These are phyloP conservation scores for Cryptococcus sp. DNA, from an alignment of 1,284 basidiomycete species.

Conservation along the genomic window DNA sequence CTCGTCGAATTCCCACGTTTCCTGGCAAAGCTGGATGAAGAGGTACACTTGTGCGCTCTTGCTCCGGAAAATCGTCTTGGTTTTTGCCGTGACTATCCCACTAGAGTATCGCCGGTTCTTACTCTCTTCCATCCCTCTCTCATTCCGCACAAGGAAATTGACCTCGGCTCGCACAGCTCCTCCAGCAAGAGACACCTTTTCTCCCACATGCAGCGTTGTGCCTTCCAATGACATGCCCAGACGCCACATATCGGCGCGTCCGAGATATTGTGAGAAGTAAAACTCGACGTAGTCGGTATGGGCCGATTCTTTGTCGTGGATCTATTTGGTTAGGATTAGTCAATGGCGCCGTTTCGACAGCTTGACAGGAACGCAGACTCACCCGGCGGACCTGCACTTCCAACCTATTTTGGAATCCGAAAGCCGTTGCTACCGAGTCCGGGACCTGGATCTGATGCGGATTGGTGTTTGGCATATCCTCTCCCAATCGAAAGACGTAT, in stretches of 20 bases:
- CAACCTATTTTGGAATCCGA: constrained; percentile 49
- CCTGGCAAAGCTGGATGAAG: constrained; percentile 93
- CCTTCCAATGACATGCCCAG: constrained; percentile 68
- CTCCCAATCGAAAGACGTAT: constrained; percentile 45
- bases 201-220: constrained; percentile 62
- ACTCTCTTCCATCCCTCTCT: constrained; percentile 25
- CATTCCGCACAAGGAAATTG: constrained; percentile 62
- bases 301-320: constrained; percentile 57
- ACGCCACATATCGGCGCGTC: constrained; percentile 91
- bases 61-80: constrained; percentile 86
- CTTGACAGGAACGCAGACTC: constrained; percentile 45
- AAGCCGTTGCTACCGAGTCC: constrained; percentile 45
- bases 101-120: constrained; percentile 62
- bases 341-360: constrained; percentile 7
- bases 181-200: constrained; percentile 54
- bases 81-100: constrained; percentile 76
- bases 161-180: constrained; percentile 78
- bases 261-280: constrained; percentile 88
- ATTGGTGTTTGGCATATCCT: constrained; percentile 38
- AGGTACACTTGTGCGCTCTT: constrained; percentile 82
- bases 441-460: constrained; percentile 49
- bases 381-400: constrained; percentile 52
- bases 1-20: constrained; percentile 96
- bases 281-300: constrained; percentile 82
- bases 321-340: constrained; percentile 54